Evolutionary conservation across 768 basidiomycete species (phyloP), one percentile per base, ranked within the genome.

Genomic region (Trichaptum fuscoviolaceum): DNA sequence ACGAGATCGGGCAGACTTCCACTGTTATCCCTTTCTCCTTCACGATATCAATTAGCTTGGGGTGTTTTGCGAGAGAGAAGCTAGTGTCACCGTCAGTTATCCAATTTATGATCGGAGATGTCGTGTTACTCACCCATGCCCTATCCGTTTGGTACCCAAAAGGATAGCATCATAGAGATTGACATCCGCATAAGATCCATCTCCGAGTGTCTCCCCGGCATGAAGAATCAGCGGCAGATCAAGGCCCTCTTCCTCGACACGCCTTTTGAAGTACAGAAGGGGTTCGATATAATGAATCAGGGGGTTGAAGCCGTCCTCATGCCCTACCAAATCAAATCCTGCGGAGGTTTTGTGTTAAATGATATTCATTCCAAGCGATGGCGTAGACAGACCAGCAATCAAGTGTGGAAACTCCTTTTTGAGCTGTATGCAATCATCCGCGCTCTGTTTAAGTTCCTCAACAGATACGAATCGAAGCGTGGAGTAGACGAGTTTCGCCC

Each of bases 1-100:
- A 91, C 90, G 90, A 93, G 67, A 93, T 91, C 1, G 92, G 91
- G 72, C 91, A 92, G 26, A 91, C 82, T 76, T 93, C 92, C 23
- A 92, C 72, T 0, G 87, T 82, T 67, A 93, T 89, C 3, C 79
- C 80, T 64, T 79, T 80, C 69, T 90, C 83, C 58, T 83, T 80
- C 74, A 91, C 92, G 8, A 84, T 82, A 42, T 88, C 78, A 76
- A 93, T 85, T 34, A 93, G 77, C 69, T 84, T 85, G 0, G 90
- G 91, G 72, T 93, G 91, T 71, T 91, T 92, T 35, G 84, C 81
- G n/a, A 93, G 76, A 7, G 90, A 91, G 73, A 86, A 92, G 7
- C 89, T 91, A 63, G 0, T 36, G 17, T 15, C 20, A 6, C 2
- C 20, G 42, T 52, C 15, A 52, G 63, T 42, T 23, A 12, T 34